Conservation (phyloP, 2,329 filamentous ascomycete genomes). For the Aspergillus sp. region DNA sequence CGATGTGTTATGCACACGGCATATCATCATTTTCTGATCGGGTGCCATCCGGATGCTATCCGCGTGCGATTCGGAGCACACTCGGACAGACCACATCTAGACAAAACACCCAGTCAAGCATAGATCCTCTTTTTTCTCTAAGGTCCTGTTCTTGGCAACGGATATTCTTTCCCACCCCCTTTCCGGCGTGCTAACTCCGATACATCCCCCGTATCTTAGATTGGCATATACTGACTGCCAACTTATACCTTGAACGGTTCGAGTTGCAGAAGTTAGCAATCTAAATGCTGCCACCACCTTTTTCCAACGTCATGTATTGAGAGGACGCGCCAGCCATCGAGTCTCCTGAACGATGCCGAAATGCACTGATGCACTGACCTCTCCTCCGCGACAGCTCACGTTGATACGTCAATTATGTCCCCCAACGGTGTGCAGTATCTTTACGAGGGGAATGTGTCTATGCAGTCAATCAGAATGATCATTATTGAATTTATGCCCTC, state of each 20-base stretch:
- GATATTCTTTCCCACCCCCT: neutral
- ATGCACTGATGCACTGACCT: conserved; percentile 6
- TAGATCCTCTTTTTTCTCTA: neutral
- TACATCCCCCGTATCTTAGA: neutral
- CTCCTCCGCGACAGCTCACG: conserved; percentile 20
- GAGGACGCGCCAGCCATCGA: neutral
- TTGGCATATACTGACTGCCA: neutral
- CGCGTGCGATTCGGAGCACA: no score
- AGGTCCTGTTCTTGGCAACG: neutral
- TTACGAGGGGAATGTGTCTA: neutral
- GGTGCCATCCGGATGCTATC: neutral
- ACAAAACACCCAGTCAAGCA: neutral
- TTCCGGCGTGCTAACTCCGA: neutral
- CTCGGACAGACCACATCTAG: neutral
- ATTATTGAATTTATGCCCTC: neutral
- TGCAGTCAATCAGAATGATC: neutral
- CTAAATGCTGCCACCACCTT: conserved; percentile 17
- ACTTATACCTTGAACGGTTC: conserved; percentile 1
- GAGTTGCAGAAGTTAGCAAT: conserved; percentile 9
- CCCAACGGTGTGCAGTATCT: conserved; percentile 4
- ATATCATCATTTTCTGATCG: neutral
- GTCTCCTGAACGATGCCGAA: conserved; percentile 5
- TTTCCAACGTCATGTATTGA: conserved; percentile 1
- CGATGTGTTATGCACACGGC: neutral
- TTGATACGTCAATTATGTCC: conserved; percentile 23